phyloP scores from a whole-genome alignment of 305 asterid genomes.

The Petunia hybrid region DNA sequence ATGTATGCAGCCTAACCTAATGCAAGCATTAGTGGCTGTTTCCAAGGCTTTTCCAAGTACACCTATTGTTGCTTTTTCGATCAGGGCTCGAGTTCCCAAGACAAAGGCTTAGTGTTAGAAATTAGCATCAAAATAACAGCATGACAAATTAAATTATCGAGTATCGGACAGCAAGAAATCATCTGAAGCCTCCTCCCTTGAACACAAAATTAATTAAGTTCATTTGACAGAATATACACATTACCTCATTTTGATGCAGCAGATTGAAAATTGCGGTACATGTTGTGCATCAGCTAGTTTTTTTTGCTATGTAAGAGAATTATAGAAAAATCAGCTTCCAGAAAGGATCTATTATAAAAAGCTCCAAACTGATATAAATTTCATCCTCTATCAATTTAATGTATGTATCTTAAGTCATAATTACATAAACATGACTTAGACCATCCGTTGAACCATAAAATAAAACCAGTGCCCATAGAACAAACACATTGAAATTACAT shows the following conservation, averaged over 20 bases:
- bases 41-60: background rate
- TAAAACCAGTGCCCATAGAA: background rate
- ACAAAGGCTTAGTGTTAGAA: conserved; percentile 9
- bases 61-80: background rate
- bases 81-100: background rate
- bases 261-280: conserved; percentile 3
- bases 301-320: conserved; percentile 23
- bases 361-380: background rate
- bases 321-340: conserved; percentile 14
- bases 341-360: background rate
- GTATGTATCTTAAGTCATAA: background rate
- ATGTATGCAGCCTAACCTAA: too few species aligned
- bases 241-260: conserved; percentile 4
- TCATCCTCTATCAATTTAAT: background rate
- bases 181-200: background rate
- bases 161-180: background rate
- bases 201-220: background rate
- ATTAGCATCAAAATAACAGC: background rate
- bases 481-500: conserved; percentile 6
- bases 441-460: background rate
- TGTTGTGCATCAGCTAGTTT: conserved; percentile 28
- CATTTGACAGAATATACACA: background rate
- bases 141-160: background rate
- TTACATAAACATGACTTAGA: background rate
- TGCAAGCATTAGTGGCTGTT: too few species aligned